Conservation (phyloP, 108 stramenopile species). For the Fistulifera pelliculosa region DNA sequence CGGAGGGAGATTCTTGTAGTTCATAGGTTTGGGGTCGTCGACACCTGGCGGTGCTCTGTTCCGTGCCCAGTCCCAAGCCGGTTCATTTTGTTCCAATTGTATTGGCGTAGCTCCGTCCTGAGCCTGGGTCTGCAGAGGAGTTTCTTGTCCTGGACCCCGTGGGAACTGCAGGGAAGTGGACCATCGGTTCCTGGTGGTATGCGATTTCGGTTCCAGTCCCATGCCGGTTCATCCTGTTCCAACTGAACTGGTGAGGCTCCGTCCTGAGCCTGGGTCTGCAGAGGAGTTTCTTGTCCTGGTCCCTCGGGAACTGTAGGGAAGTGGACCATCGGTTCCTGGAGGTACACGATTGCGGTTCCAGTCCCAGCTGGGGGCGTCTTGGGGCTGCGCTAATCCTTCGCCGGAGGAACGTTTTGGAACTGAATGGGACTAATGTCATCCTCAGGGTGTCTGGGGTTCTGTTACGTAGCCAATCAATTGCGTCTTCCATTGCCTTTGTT, state of each 20-base stretch:
- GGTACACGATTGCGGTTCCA: constrained; percentile 7
- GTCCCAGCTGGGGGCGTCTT: constrained; percentile 10
- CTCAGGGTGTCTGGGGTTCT: constrained; percentile 8
- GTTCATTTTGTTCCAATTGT: background rate
- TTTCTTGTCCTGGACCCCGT: background rate
- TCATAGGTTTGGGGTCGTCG: constrained; percentile 2
- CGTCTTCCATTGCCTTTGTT: background rate
- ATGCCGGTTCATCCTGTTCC: constrained; percentile 1
- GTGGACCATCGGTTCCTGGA: background rate
- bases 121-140: background rate
- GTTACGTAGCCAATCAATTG: constrained; percentile 27
- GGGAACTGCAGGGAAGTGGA: background rate
- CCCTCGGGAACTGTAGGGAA: background rate
- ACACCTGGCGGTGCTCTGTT: constrained; percentile 3
- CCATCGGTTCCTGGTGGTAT: constrained; percentile 7
- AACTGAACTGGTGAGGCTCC: background rate
- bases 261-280: background rate
- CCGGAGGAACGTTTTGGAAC: background rate
- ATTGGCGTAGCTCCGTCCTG: too few species aligned
- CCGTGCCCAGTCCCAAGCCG: constrained; percentile 12
- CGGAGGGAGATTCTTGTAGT: background rate
- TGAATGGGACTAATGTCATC: background rate
- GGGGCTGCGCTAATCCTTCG: background rate
- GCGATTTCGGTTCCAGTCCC: constrained; percentile 8
- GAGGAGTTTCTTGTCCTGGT: constrained; percentile 2